Evolutionary conservation across 2,329 filamentous ascomycete species (phyloP).

Genomic region (Orbilia javanica): DNA sequence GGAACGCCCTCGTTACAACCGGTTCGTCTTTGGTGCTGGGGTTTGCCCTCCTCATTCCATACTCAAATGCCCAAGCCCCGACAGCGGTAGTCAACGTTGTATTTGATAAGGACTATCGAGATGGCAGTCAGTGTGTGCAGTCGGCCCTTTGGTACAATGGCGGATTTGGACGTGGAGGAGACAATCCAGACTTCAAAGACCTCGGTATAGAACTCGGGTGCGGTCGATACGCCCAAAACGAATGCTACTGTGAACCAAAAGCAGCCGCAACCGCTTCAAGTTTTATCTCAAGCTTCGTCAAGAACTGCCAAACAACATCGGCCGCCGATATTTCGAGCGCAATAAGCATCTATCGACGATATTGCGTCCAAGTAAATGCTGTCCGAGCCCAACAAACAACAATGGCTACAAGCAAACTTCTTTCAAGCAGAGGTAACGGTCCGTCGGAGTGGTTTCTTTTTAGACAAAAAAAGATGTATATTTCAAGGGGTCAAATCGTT

Average conservation of each 20-base stretch:
- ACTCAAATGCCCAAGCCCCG: constrained; percentile 30
- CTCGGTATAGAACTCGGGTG: constrained; percentile 58
- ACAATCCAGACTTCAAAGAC: constrained; percentile 20
- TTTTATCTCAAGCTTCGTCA: constrained; percentile 61
- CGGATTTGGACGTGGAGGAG: constrained; percentile 58
- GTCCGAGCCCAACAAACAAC: constrained; percentile 3
- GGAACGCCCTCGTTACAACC: constrained; percentile 30
- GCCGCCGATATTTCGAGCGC: constrained; percentile 60
- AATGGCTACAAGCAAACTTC: constrained; percentile 4
- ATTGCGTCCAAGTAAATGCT: constrained; percentile 27
- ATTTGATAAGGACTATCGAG: constrained; percentile 20
- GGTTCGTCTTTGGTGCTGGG: constrained; percentile 27
- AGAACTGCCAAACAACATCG: constrained; percentile 59
- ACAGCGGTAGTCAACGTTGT: constrained; percentile 44
- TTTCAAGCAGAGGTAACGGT: constrained; percentile 18
- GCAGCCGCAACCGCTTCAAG: constrained; percentile 60
- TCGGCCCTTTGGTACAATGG: constrained; percentile 62
- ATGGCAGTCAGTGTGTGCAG: constrained; percentile 59
- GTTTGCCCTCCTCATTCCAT: constrained; percentile 17
- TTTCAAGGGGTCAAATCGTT: neutral
- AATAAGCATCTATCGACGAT: constrained; percentile 46
- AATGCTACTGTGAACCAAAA: constrained; percentile 61
- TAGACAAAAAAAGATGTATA: neutral
- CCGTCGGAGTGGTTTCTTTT: constrained; percentile 3
- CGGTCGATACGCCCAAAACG: constrained; percentile 61